Evolutionary conservation across 2,329 filamentous ascomycete genomes (phyloP).

Genomic region (Fusarium staphyleae): DNA sequence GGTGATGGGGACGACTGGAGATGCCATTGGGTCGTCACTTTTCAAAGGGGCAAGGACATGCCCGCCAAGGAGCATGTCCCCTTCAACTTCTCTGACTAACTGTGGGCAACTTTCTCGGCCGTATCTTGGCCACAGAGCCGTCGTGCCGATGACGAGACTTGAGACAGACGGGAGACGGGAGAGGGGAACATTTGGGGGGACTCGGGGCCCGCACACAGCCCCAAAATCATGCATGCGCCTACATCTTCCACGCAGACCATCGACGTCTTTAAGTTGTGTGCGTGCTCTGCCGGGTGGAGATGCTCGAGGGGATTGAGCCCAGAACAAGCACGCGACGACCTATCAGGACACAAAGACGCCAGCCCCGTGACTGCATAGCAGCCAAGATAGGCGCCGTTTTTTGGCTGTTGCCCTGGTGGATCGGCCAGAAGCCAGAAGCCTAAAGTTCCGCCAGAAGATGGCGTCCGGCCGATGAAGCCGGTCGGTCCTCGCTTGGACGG

Average conservation of each 20-base stretch:
- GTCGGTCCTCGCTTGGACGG: slow-evolving; percentile 15
- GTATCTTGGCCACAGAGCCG: slow-evolving; percentile 28
- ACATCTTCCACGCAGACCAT: slow-evolving; percentile 23
- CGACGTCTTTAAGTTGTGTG: slow-evolving; percentile 20
- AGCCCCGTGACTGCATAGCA: slow-evolving; percentile 30
- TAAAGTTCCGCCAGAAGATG: slow-evolving; percentile 32
- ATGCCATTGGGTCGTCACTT: slow-evolving; percentile 28
- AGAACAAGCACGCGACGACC: slow-evolving; percentile 26
- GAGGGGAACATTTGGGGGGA: slow-evolving; percentile 11
- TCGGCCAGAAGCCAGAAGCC: slow-evolving; percentile 27
- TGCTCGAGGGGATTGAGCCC: slow-evolving; percentile 13
- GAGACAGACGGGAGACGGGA: too few species aligned
- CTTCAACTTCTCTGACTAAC: slow-evolving; percentile 24
- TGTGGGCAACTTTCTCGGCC: slow-evolving; percentile 21
- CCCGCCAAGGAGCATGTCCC: slow-evolving; percentile 18
- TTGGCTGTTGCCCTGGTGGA: slow-evolving; percentile 39
- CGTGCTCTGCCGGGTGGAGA: slow-evolving; percentile 31
- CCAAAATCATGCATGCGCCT: slow-evolving; percentile 20
- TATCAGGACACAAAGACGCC: slow-evolving; percentile 29
- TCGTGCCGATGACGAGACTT: slow-evolving; percentile 14
- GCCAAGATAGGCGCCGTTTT: slow-evolving; percentile 32
- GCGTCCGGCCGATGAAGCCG: slow-evolving; percentile 28
- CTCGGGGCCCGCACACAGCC: slow-evolving; percentile 36
- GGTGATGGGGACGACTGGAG: background rate
- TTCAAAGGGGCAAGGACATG: slow-evolving; percentile 9